Conservation (phyloP, 2,329 filamentous ascomycete species). For the Didymella arachidicola region DNA sequence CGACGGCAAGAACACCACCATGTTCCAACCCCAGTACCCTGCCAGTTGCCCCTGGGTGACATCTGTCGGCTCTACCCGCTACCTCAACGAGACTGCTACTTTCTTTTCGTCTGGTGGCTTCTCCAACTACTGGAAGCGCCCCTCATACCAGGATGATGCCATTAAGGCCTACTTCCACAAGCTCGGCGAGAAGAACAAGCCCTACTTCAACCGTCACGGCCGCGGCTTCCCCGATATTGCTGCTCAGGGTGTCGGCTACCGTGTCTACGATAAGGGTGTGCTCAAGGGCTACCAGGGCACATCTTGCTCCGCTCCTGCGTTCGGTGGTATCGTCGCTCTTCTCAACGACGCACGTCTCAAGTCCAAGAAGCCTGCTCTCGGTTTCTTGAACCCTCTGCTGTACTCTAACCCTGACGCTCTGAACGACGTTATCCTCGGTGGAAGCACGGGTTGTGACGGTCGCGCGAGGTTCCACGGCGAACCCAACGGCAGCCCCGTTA, state of each 20-base stretch:
- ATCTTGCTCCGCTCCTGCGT: conserved; percentile 64
- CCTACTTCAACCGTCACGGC: conserved; percentile 62
- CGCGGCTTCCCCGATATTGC: conserved; percentile 70
- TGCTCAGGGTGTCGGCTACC: conserved; percentile 58
- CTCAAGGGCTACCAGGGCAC: conserved; percentile 52
- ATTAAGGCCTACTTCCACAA: conserved; percentile 56
- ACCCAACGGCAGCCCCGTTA: conserved; percentile 43
- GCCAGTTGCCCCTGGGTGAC: conserved; percentile 73
- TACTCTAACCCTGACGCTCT: conserved; percentile 59
- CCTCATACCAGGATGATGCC: conserved; percentile 57
- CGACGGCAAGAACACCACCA: conserved; percentile 63
- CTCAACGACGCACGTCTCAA: conserved; percentile 67
- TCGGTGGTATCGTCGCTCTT: conserved; percentile 65
- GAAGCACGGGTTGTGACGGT: conserved; percentile 49
- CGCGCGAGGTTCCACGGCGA: conserved; percentile 34
- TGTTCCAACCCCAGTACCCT: conserved; percentile 69
- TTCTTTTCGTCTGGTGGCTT: conserved; percentile 64
- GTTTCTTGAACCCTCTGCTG: conserved; percentile 68
- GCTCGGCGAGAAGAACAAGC: conserved; percentile 53
- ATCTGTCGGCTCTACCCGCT: conserved; percentile 67
- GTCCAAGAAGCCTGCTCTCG: conserved; percentile 59
- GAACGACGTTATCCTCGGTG: conserved; percentile 55
- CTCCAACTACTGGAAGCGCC: conserved; percentile 57
- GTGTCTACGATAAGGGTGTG: conserved; percentile 51
- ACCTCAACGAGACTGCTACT: conserved; percentile 47